A percentile compares a stretch with the other conserved stretches of the same genome.
Conservation (phyloP, 108 stramenopile species). For the Cyclotella sp. region DNA sequence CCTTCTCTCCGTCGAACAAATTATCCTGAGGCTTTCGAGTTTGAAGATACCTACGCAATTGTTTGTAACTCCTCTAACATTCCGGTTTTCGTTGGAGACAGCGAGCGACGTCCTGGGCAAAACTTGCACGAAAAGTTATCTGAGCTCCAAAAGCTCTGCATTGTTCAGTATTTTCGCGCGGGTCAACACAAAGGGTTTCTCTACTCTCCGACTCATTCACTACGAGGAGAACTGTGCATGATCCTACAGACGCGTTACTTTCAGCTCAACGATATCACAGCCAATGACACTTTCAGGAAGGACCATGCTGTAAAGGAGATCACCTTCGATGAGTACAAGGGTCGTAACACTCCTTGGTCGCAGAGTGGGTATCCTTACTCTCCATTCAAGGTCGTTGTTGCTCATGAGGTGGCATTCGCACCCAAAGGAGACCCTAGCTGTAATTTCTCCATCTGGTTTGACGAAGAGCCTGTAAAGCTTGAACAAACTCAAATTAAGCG, state of each 20-base stretch:
- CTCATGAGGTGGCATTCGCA: constrained; percentile 34
- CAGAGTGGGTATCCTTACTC: not conserved
- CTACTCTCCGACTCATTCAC: constrained; percentile 42
- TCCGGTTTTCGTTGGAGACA: constrained; percentile 13
- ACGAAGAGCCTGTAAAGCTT: constrained; percentile 26
- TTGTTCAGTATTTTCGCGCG: constrained; percentile 17
- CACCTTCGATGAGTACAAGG: constrained; percentile 24
- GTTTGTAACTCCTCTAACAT: constrained; percentile 32
- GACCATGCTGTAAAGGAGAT: constrained; percentile 31
- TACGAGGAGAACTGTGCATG: constrained; percentile 39
- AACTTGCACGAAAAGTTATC: constrained; percentile 6
- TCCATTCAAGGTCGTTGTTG: constrained; percentile 26
- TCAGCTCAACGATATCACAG: not conserved
- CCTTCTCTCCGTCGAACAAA: constrained; percentile 19
- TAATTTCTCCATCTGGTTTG: constrained; percentile 46
- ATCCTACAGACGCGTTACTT: constrained; percentile 43
- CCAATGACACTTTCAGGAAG: not conserved
- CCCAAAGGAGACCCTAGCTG: constrained; percentile 39
- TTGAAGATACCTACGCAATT: constrained; percentile 41
- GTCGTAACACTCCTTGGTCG: constrained; percentile 30
- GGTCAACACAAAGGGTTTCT: constrained; percentile 15
- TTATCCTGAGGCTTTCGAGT: not conserved
- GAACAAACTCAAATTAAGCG: constrained; percentile 53
- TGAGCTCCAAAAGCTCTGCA: constrained; percentile 41
- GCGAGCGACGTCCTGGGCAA: not conserved